phyloP scores from a whole-genome alignment of 2,329 filamentous ascomycete species.

The Diaporthe batatas region DNA sequence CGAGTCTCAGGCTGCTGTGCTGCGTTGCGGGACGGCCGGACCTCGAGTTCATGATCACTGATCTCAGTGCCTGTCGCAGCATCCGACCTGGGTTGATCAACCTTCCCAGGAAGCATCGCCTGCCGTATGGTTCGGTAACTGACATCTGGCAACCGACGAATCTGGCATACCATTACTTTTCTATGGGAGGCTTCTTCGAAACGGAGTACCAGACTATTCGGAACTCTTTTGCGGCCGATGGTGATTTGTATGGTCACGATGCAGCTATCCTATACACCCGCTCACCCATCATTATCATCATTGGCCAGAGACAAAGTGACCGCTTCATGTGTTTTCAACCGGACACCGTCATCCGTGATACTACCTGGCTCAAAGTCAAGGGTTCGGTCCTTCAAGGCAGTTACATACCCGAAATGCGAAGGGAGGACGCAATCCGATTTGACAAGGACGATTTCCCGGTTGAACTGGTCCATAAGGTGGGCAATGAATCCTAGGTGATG shows the following conservation, averaged over 20 bases:
- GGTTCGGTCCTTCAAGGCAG: background rate
- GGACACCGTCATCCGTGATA: background rate
- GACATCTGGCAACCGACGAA: background rate
- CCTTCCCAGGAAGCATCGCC: background rate
- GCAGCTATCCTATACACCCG: constrained; percentile 37
- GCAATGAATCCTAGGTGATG: background rate
- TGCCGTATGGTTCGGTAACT: background rate
- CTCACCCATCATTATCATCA: constrained; percentile 26
- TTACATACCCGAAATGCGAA: background rate
- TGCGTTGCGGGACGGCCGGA: background rate
- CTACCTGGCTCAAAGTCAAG: background rate
- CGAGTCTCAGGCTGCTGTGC: background rate
- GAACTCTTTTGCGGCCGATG: constrained; percentile 38
- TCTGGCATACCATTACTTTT: constrained; percentile 1
- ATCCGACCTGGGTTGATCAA: background rate
- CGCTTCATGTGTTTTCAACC: constrained; percentile 23
- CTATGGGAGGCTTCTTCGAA: background rate
- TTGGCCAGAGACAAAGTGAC: background rate
- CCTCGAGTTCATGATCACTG: constrained; percentile 7
- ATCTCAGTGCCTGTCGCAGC: background rate
- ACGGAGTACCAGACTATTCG: background rate
- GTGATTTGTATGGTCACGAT: constrained; percentile 40
- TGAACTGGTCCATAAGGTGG: background rate
- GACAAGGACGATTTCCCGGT: background rate
- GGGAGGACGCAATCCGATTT: constrained; percentile 4